phyloP scores from a whole-genome alignment of 2,329 filamentous ascomycete genomes.

The Pseudovirgaria hyperparasitica region DNA sequence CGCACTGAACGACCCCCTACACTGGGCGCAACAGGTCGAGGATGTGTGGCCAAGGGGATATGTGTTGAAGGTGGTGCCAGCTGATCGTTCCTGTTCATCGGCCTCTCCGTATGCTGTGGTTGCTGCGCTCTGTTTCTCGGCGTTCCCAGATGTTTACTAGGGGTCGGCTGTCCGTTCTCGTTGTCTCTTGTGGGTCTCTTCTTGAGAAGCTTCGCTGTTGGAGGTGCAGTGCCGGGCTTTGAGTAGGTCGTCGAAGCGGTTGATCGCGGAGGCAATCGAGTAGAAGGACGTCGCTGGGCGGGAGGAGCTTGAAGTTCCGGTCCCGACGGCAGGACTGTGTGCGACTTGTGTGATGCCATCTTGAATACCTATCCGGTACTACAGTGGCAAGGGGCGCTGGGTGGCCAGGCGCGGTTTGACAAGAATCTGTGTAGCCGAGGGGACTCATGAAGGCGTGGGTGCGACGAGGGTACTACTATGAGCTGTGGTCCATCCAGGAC shows the following conservation, averaged over 20 bases:
- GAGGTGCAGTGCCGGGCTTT: slow-evolving; percentile 14
- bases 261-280: slow-evolving; percentile 23
- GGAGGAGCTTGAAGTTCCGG: slow-evolving; percentile 16
- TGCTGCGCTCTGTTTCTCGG: slow-evolving; percentile 11
- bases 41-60: slow-evolving; percentile 9
- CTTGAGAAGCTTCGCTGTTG: slow-evolving; percentile 23
- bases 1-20: slow-evolving; percentile 21
- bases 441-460: slow-evolving; percentile 28
- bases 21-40: slow-evolving; percentile 13
- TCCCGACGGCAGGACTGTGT: slow-evolving; percentile 19
- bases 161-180: slow-evolving; percentile 7
- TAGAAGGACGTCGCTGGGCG: slow-evolving; percentile 15
- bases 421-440: slow-evolving; percentile 18
- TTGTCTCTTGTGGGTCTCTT: slow-evolving; percentile 21
- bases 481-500: too few species aligned
- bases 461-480: too few species aligned
- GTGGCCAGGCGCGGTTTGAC: slow-evolving; percentile 17
- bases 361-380: slow-evolving; percentile 20
- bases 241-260: slow-evolving; percentile 18
- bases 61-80: slow-evolving; percentile 12
- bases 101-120: slow-evolving; percentile 7
- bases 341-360: slow-evolving; percentile 30
- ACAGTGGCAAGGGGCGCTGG: slow-evolving; percentile 15
- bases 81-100: slow-evolving; percentile 13
- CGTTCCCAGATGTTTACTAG: slow-evolving; percentile 9